Conservation (phyloP, 805 yeast genomes). For the Yamadazyma akitaensis region DNA sequence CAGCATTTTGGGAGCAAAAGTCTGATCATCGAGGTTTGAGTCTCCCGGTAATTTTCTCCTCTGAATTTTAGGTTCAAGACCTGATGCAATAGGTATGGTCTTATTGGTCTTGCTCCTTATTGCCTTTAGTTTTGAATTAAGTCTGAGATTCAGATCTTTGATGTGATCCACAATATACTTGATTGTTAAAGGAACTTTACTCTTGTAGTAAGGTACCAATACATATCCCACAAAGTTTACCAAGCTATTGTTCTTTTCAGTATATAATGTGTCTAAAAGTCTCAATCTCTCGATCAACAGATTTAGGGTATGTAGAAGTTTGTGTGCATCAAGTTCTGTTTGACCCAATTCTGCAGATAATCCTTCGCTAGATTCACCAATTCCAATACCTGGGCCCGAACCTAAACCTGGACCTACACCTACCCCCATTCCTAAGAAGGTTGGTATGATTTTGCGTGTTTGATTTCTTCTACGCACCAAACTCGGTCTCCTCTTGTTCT, state of each 20-base stretch:
- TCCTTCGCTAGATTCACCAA: too few relatives aligned
- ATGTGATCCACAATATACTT: conserved; percentile 45
- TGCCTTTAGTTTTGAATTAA: conserved; percentile 12
- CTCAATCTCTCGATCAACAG: conserved; percentile 50
- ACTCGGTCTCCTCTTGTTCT: conserved; percentile 23
- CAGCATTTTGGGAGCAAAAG: conserved; percentile 31
- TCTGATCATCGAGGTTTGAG: conserved; percentile 15
- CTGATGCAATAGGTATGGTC: background rate
- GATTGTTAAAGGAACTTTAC: conserved; percentile 45
- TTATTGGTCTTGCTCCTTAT: conserved; percentile 1
- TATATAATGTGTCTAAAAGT: conserved; percentile 47
- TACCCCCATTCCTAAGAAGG: conserved; percentile 41
- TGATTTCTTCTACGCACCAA: conserved; percentile 19
- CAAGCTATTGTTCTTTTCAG: conserved; percentile 26
- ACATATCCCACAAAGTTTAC: conserved; percentile 51
- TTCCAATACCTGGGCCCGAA: too few relatives aligned
- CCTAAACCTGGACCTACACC: too few relatives aligned
- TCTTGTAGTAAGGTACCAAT: conserved; percentile 51
- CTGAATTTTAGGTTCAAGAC: background rate
- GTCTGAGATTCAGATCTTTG: conserved; percentile 44
- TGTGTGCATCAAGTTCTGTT: conserved; percentile 12
- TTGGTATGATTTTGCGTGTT: conserved; percentile 34
- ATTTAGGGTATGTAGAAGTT: conserved; percentile 31
- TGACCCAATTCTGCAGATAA: background rate
- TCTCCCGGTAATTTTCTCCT: conserved; percentile 2